Conservation (phyloP, 129 eudicot genomes). For the Silybum marianum region DNA sequence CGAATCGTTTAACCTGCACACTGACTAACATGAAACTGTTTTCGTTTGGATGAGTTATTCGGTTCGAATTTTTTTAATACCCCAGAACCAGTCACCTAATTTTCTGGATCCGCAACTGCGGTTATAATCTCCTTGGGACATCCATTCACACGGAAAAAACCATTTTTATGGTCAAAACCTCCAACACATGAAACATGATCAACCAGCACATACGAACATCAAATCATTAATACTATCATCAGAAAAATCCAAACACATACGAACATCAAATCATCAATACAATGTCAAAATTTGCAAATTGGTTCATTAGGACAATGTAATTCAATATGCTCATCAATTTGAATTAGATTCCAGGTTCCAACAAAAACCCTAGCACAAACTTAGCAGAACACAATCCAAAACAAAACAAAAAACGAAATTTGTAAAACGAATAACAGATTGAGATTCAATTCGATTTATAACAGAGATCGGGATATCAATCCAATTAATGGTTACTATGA, state of each 20-base stretch:
- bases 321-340: neutral
- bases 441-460: neutral
- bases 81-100: no score
- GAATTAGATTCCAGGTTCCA: neutral
- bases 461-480: neutral
- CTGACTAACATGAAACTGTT: no score
- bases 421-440: slow-evolving; percentile 5
- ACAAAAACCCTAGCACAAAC: neutral
- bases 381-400: neutral
- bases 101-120: no score
- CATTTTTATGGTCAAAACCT: neutral
- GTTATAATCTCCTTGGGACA: neutral
- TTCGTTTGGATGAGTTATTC: no score
- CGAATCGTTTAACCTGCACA: no score
- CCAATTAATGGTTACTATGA: neutral
- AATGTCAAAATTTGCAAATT: slow-evolving; percentile 7
- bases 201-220: neutral
- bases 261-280: neutral
- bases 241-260: neutral
- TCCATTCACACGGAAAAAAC: neutral
- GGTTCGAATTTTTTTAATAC: no score
- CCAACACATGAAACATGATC: neutral
- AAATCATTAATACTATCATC: neutral
- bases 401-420: neutral
- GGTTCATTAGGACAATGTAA: neutral